These are phyloP conservation scores for Musa balbisiana DNA, from an alignment of 202 grass and related monocot genomes.

Conservation along the genomic window DNA sequence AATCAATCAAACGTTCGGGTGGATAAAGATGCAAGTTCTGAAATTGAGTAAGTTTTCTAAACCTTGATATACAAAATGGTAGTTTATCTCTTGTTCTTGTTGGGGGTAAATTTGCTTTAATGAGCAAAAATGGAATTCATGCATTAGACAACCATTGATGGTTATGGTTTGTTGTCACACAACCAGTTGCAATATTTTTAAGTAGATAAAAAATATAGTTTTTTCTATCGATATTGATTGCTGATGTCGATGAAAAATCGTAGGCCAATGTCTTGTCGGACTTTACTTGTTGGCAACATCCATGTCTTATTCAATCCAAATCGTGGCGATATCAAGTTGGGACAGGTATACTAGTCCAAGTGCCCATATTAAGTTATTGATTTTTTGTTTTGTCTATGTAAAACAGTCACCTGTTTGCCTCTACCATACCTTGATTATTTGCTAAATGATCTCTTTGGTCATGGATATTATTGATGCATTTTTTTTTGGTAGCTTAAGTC, in stretches of 20 bases:
- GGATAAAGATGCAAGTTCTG: slow-evolving; percentile 5
- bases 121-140: neutral
- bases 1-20: neutral
- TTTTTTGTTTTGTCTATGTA: neutral
- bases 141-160: too few species aligned
- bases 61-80: neutral
- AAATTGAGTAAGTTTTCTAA: slow-evolving; percentile 10
- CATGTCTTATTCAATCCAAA: slow-evolving; percentile 25
- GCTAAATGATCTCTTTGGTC: too few species aligned
- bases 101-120: neutral
- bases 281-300: slow-evolving; percentile 23
- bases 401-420: neutral
- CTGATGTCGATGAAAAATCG: slow-evolving; percentile 2
- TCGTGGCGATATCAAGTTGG: slow-evolving; percentile 26
- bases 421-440: neutral
- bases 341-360: slow-evolving; percentile 7
- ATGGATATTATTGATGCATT: too few species aligned
- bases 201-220: neutral
- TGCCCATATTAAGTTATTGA: neutral
- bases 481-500: too few species aligned
- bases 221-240: neutral
- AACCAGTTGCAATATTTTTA: neutral
- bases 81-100: neutral
- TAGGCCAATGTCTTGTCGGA: slow-evolving; percentile 8
- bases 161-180: neutral